A percentile compares a stretch with the other conserved stretches of the same genome.
phyloP scores from a whole-genome alignment of 2,329 filamentous ascomycete species.

The Mariannaea sp. region DNA sequence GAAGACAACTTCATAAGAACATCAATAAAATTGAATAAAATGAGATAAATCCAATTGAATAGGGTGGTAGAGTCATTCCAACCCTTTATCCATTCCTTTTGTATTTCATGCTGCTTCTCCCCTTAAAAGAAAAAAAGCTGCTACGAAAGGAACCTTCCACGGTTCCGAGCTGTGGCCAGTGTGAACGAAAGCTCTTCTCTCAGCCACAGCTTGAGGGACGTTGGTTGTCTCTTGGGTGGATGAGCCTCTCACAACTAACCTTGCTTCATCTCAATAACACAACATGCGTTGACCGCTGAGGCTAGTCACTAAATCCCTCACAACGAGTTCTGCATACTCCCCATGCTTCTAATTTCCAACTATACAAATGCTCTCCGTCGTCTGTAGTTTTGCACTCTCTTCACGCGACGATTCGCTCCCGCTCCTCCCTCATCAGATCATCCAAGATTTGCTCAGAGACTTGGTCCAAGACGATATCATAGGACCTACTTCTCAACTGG shows the following conservation, averaged over 20 bases:
- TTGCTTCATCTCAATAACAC: slow-evolving; percentile 16
- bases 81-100: no score
- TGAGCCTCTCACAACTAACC: slow-evolving; percentile 26
- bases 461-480: neutral
- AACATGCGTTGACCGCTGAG: neutral
- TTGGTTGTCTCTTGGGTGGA: slow-evolving; percentile 22
- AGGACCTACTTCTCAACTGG: neutral
- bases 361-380: no score
- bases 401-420: neutral
- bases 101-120: no score
- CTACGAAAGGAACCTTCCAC: no score
- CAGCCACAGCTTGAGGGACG: slow-evolving; percentile 27
- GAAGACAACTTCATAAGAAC: neutral
- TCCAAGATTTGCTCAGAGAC: neutral
- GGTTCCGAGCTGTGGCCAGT: no score
- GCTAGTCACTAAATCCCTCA: neutral
- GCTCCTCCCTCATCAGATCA: slow-evolving; percentile 1
- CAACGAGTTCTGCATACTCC: neutral
- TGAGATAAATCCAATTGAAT: neutral
- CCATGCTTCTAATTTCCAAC: no score
- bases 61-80: no score
- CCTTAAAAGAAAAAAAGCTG: no score
- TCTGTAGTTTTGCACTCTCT: neutral
- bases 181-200: no score
- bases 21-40: neutral